These are phyloP conservation scores for Lasiodiplodia gonubiensis DNA, from an alignment of 2,329 filamentous ascomycete genomes.

Conservation along the genomic window DNA sequence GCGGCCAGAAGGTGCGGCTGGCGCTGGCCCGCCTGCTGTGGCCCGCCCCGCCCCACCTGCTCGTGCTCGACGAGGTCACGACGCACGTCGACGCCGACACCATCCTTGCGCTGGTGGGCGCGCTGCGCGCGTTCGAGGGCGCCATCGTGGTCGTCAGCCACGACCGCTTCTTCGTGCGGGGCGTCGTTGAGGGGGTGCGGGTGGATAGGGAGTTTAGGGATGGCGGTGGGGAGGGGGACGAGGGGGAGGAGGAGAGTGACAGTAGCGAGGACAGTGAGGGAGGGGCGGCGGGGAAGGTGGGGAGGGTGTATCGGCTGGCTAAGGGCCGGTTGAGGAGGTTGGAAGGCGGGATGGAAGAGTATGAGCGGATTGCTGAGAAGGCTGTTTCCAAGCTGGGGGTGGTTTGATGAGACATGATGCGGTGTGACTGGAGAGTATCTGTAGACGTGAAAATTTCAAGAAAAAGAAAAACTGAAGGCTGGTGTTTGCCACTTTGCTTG, in stretches of 20 bases:
- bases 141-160: constrained; percentile 80
- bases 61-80: constrained; percentile 81
- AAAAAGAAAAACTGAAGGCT: background rate
- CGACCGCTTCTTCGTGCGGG: constrained; percentile 80
- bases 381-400: constrained; percentile 38
- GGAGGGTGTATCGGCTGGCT: constrained; percentile 43
- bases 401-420: background rate
- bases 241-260: constrained; percentile 51
- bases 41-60: constrained; percentile 67
- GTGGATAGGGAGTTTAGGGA: constrained; percentile 53
- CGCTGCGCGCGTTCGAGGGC: constrained; percentile 71
- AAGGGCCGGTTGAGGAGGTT: constrained; percentile 44
- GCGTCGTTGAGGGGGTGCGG: constrained; percentile 65
- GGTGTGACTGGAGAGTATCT: background rate
- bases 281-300: constrained; percentile 54
- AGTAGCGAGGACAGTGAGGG: constrained; percentile 55
- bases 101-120: constrained; percentile 71
- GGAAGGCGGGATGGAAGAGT: constrained; percentile 47
- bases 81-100: constrained; percentile 87
- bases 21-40: constrained; percentile 73
- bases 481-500: background rate
- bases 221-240: constrained; percentile 68
- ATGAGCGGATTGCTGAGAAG: constrained; percentile 44
- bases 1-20: constrained; percentile 72
- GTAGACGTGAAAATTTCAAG: background rate